Base-by-base conservation (phyloP, 345 rosid genomes). In the Lepidium sativum region DNA sequence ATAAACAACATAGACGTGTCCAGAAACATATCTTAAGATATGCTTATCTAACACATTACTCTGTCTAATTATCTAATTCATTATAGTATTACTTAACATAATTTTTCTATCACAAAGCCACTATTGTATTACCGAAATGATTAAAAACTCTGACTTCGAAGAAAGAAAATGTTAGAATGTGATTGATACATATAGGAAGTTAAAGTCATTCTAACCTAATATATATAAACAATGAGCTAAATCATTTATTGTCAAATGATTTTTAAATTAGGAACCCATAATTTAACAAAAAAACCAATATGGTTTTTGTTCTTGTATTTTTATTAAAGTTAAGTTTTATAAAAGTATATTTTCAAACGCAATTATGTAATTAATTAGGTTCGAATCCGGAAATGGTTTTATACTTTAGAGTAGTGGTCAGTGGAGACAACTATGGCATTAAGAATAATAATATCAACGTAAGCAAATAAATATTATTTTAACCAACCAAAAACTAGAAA, bases 391-490 rank as follows among this genome's bases (percentile, higher is more conserved):
- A 60, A 52, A 60, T 52, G 45, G 47, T 69, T 54, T 32, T 59
- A 23, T 27, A 58, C 66, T 68, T 50, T 21, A 51, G 45, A 69
- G 60, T 41, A 41, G 38, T 51, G 62, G 48, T 69, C 32, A 60
- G 68, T 60, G 61, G 67, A 69, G 38, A 45, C 37, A 69, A 61
- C 37, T 60, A 61, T 41, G 48, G 1, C 52, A 65, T 40, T 45
- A 21, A 31, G 29, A 59, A 59, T 50, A 52, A 60, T 53, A 31
- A 6, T 54, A 60, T 53, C 11, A 52, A 43, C 52, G 61, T 21
- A 52, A 25, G 74, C 53, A 69, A 29, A 59, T 50, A 15, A 39
- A 64, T 39, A 15, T 49, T 49, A 10, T 37, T 67, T 41, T 32
- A 53, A 33, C 41, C 41, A 9, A 53, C 25, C 4, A 17, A 21